Base-by-base conservation (phyloP, 2,329 filamentous ascomycete genomes). In the Madurella fahalii region DNA sequence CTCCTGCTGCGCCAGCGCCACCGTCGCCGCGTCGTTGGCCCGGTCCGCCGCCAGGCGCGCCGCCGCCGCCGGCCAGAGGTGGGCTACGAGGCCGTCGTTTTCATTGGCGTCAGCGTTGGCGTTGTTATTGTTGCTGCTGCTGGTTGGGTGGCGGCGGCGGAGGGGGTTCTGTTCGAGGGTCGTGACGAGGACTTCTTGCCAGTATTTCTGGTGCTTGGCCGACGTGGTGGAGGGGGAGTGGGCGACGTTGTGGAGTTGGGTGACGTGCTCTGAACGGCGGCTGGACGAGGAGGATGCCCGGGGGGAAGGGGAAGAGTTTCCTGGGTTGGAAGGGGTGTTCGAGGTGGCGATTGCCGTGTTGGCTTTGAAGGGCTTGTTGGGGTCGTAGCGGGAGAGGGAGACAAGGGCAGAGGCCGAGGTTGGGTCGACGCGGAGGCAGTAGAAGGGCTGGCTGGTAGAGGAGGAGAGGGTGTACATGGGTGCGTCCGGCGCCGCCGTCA, bases 381-480 rank as follows among this genome's bases (percentile, higher is more conserved):
- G 84, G 63, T 86, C 83, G 59, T 83, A 78, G 0, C 82, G 75
- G 40, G 75, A 77, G 57, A 86, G 73, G 2, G 79, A 78, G 61
- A 87, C 75, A 63, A 83, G 77, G 12, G 83, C 83, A 0, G 83
- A 84, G 4, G 79, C 77, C 0, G 83, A 85, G 2, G 83, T 86
- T 0, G 83, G 83, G 64, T 84, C 80, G 17, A 86, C 67, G 3
- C 80, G 79, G 59, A 90, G 72, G 55, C 79, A 83, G 71, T 89
- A 90, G 61, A 89, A 84, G 0, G 86, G 84, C 57, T 87, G 80
- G 39, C 49, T 45, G 0, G 72, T 70, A 1, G 73, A 64, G 0
- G 85, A 86, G 2, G 83, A 83, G 13, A 88, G 77, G 1, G 82
- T 84, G 61, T 88, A 87, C 16, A 87, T 76, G 0, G 85, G 85